Evolutionary conservation across 1,284 basidiomycete species (phyloP).

Genomic region (Ustilago vetiveriae): DNA sequence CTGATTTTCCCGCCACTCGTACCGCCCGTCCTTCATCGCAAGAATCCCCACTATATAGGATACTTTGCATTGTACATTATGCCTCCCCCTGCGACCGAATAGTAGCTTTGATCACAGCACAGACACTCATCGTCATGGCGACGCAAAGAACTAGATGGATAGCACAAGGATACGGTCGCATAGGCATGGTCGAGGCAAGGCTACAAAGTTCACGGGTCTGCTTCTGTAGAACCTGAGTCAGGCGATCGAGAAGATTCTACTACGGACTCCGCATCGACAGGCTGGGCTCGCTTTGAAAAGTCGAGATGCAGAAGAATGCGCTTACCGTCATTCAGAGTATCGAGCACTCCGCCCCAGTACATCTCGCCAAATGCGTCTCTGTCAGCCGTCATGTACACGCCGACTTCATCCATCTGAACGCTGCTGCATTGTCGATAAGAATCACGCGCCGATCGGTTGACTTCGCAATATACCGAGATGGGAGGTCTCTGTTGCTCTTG

Average conservation of each 20-base stretch:
- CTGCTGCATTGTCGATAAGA: constrained; percentile 31
- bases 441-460: background rate
- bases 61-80: constrained; percentile 22
- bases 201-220: too few species aligned
- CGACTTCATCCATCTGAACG: constrained; percentile 41
- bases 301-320: constrained; percentile 21
- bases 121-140: background rate
- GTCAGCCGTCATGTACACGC: constrained; percentile 20
- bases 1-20: constrained; percentile 3
- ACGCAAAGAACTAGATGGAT: background rate
- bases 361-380: background rate
- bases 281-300: constrained; percentile 14
- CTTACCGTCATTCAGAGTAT: constrained; percentile 1
- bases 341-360: background rate
- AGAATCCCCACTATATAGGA: too few species aligned
- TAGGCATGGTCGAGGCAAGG: too few species aligned
- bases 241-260: too few species aligned
- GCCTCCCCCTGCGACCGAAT: background rate
- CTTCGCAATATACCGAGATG: constrained; percentile 11
- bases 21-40: too few species aligned
- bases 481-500: constrained; percentile 2
- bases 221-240: too few species aligned
- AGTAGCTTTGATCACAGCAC: background rate
- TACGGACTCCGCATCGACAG: too few species aligned
- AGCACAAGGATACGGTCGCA: too few species aligned